A percentile compares a stretch with the other conserved stretches of the same genome.
phyloP scores from a whole-genome alignment of 192 early-diverging fungal genomes.

The Gamsiella multidivaricata region DNA sequence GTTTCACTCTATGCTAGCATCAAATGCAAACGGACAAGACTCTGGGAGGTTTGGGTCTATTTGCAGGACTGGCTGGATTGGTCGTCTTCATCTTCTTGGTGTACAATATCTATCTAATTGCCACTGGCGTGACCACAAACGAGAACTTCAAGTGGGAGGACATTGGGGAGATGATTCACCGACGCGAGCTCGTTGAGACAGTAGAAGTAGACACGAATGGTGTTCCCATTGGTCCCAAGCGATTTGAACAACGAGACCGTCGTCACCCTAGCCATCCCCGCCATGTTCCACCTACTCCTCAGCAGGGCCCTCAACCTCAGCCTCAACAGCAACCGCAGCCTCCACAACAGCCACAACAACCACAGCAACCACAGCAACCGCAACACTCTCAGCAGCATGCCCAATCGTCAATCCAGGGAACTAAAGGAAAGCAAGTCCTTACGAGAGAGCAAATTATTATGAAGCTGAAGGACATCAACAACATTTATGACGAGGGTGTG shows the following conservation, averaged over 20 bases:
- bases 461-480: constrained; percentile 33
- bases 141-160: constrained; percentile 69
- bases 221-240: constrained; percentile 16
- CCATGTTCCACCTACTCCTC: constrained; percentile 9
- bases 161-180: constrained; percentile 60
- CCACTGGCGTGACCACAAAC: constrained; percentile 62
- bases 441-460: constrained; percentile 15
- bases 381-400: background rate
- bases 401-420: background rate
- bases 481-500: constrained; percentile 43
- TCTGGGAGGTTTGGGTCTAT: constrained; percentile 64
- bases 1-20: too few relatives aligned
- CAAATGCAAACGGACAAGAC: constrained; percentile 61
- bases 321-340: constrained; percentile 13
- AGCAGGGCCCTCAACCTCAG: background rate
- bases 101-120: constrained; percentile 62
- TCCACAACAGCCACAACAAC: background rate
- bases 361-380: constrained; percentile 9
- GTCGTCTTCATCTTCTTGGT: constrained; percentile 60
- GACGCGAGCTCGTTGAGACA: constrained; percentile 55
- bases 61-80: constrained; percentile 56
- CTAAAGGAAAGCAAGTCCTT: constrained; percentile 1
- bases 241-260: constrained; percentile 40
- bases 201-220: constrained; percentile 5
- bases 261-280: constrained; percentile 44